phyloP scores from a whole-genome alignment of 768 basidiomycete species.

The Termitomyces sp. region DNA sequence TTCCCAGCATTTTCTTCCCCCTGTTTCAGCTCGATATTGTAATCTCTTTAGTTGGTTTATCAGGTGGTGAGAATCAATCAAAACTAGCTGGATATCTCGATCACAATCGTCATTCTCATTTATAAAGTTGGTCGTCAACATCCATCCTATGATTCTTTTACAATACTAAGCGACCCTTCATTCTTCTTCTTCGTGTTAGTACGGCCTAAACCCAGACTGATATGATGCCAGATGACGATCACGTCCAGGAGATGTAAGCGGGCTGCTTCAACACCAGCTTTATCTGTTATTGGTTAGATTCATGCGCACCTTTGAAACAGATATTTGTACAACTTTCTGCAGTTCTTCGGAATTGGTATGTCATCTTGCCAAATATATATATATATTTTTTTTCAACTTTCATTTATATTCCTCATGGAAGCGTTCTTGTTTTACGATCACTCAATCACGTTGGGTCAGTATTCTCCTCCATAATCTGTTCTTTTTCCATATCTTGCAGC shows the following conservation, averaged over 20 bases:
- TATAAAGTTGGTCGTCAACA: too few species aligned
- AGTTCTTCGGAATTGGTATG: conserved; percentile 29
- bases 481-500: neutral
- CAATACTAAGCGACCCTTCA: neutral
- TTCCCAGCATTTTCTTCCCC: too few species aligned
- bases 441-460: conserved; percentile 27
- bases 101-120: neutral
- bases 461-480: neutral
- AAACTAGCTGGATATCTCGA: neutral
- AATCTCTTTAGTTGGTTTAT: too few species aligned
- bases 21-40: too few species aligned
- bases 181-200: neutral
- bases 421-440: conserved; percentile 38
- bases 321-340: conserved; percentile 22
- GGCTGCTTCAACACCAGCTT: neutral
- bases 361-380: too few species aligned
- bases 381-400: too few species aligned
- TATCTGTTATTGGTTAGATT: neutral
- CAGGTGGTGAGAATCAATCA: neutral
- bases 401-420: conserved; percentile 10
- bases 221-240: conserved; percentile 21
- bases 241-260: conserved; percentile 3
- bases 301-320: conserved; percentile 8
- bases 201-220: neutral
- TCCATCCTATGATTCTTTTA: neutral